phyloP scores from a whole-genome alignment of 768 basidiomycete genomes.

The Pleurotus platypus region DNA sequence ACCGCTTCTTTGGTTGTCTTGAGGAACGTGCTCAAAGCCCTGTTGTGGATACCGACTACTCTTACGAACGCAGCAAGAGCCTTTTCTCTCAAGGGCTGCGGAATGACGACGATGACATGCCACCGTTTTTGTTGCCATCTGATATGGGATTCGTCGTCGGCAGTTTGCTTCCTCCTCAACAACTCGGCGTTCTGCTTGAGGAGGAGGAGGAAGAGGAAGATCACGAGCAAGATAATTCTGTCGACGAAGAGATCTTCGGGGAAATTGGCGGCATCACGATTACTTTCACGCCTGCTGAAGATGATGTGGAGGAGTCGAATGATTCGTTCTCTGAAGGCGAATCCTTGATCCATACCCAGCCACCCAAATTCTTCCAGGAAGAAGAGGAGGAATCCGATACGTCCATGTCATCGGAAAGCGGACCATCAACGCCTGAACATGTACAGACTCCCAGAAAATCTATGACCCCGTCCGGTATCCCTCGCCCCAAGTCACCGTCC shows the following conservation, averaged over 20 bases:
- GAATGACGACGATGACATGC: slow-evolving; percentile 45
- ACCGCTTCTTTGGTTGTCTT: slow-evolving; percentile 75
- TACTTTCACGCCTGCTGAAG: slow-evolving; percentile 61
- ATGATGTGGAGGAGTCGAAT: slow-evolving; percentile 17
- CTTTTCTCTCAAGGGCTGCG: slow-evolving; percentile 54
- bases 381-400: slow-evolving; percentile 28
- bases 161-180: neutral
- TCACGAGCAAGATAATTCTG: slow-evolving; percentile 24
- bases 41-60: slow-evolving; percentile 36
- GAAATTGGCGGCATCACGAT: slow-evolving; percentile 73
- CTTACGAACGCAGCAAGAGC: slow-evolving; percentile 56
- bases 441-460: slow-evolving; percentile 17
- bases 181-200: slow-evolving; percentile 21
- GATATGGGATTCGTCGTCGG: slow-evolving; percentile 29
- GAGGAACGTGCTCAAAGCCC: slow-evolving; percentile 39
- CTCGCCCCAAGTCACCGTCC: slow-evolving; percentile 18
- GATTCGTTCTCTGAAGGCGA: slow-evolving; percentile 15
- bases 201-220: slow-evolving; percentile 25
- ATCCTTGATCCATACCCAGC: slow-evolving; percentile 10
- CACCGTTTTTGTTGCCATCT: slow-evolving; percentile 41
- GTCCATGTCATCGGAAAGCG: slow-evolving; percentile 9
- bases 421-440: slow-evolving; percentile 20
- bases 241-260: slow-evolving; percentile 51
- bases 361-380: slow-evolving; percentile 15
- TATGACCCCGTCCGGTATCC: slow-evolving; percentile 23